Percentiles rank a stretch among this genome's conserved stretches.
These are phyloP conservation scores for Lecanosticta acicola DNA, from an alignment of 2,329 filamentous ascomycete species.

Conservation along the genomic window DNA sequence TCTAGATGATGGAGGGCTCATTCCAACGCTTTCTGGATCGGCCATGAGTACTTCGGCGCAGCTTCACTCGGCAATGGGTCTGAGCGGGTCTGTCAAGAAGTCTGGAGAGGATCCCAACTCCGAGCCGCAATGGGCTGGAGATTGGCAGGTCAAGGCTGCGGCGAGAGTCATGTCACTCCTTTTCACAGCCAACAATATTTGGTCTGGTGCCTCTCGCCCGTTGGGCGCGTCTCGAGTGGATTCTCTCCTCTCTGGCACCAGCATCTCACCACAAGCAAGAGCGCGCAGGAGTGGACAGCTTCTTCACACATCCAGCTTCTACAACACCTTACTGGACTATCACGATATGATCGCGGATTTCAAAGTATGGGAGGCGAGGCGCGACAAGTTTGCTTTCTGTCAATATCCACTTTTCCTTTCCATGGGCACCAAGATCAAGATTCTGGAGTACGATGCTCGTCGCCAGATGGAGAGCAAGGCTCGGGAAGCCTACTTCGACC, in stretches of 20 bases:
- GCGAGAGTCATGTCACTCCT: slow-evolving; percentile 74
- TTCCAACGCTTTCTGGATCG: slow-evolving; percentile 66
- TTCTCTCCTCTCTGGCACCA: slow-evolving; percentile 23
- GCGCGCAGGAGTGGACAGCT: slow-evolving; percentile 51
- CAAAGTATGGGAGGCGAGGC: slow-evolving; percentile 74
- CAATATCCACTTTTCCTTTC: slow-evolving; percentile 89
- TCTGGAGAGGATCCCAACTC: slow-evolving; percentile 51
- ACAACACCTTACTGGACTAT: slow-evolving; percentile 79
- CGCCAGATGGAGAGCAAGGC: slow-evolving; percentile 87
- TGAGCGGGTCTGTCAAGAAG: slow-evolving; percentile 42
- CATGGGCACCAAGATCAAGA: slow-evolving; percentile 86
- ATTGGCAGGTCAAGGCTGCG: slow-evolving; percentile 84
- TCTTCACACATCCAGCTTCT: slow-evolving; percentile 77
- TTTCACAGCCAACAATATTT: slow-evolving; percentile 71
- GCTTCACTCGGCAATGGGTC: slow-evolving; percentile 69
- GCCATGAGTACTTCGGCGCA: slow-evolving; percentile 59
- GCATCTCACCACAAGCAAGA: slow-evolving; percentile 27
- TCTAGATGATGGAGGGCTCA: slow-evolving; percentile 57
- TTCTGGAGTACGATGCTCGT: slow-evolving; percentile 79
- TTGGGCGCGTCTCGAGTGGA: slow-evolving; percentile 7
- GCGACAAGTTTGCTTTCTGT: slow-evolving; percentile 76
- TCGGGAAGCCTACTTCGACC: slow-evolving; percentile 84
- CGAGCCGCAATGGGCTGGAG: slow-evolving; percentile 62
- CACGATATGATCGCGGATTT: slow-evolving; percentile 82
- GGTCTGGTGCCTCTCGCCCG: slow-evolving; percentile 25